Evolutionary conservation across 257 asterid species (phyloP), one percentile per base, ranked within the genome.

Genomic region (Paulownia fortunei): DNA sequence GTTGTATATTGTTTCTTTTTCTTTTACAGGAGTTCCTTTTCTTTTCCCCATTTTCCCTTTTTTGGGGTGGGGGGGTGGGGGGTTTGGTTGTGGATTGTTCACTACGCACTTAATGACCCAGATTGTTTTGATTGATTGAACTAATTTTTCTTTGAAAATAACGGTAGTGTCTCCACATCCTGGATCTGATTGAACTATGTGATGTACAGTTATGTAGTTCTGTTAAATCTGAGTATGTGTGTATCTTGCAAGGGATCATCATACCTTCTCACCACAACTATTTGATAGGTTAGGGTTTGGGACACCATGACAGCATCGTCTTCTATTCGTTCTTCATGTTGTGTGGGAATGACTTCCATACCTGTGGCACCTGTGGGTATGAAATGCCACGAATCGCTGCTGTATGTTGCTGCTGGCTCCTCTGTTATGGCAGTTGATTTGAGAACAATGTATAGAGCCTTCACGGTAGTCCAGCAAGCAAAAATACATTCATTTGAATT

Each of bases 311-410:
- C 90, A 52, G 84, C 97, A 71, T 89, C 97, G 34, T 82, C 95
- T 44, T 80, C 92, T 34, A 69, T 27, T 63, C 94, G 94, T 78
- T 84, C 96, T 80, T 87, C 92, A 24, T 88, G 96, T 78, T 92
- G 92, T 84, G 97, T 89, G 72, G 97, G 97, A 78, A 90, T 68
- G 92, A 64, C 90, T 49, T 70, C 84, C 63, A 72, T 87, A 60
- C 86, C 86, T 60, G 81, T 82, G 12, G 68, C 84, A 49, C 97
- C 97, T 10, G 87, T 90, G 80, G 94, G 87, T 18, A 83, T 94
- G 92, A 94, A 84, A 82, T 86, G 92, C 83, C 89, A 92, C 18
- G 98, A 88, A 59, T 90, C 97, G 0, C 75, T 92, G 82, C 55
- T 94, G 72, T 89, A 94, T 74, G 80, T 87, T 79, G 97, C 92